Conservation (phyloP, 179 eudicot species). For the Spinacia oleracea region DNA sequence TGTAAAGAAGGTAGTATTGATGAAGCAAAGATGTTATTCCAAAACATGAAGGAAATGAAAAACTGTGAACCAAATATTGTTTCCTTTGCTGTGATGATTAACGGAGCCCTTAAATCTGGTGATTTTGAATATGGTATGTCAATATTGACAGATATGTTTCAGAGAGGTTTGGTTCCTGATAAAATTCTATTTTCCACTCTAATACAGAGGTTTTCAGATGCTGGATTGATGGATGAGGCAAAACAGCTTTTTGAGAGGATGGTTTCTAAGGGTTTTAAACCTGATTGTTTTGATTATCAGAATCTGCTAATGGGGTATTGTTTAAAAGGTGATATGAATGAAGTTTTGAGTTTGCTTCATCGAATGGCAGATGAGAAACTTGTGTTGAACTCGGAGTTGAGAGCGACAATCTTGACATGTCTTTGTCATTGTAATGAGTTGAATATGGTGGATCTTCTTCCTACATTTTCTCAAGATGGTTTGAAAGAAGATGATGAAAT, state of each 20-base stretch:
- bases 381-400: slow-evolving; percentile 52
- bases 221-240: slow-evolving; percentile 71
- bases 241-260: slow-evolving; percentile 50
- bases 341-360: slow-evolving; percentile 59
- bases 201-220: slow-evolving; percentile 46
- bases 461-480: slow-evolving; percentile 55
- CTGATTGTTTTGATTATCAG: slow-evolving; percentile 46
- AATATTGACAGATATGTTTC: slow-evolving; percentile 55
- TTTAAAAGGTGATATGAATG: slow-evolving; percentile 50
- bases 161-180: slow-evolving; percentile 61
- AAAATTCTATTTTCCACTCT: slow-evolving; percentile 49
- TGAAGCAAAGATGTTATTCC: slow-evolving; percentile 61
- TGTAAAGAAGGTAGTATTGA: slow-evolving; percentile 63
- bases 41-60: slow-evolving; percentile 44
- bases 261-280: slow-evolving; percentile 52
- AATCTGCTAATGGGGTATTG: slow-evolving; percentile 57
- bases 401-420: slow-evolving; percentile 51
- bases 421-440: slow-evolving; percentile 44
- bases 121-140: slow-evolving; percentile 54
- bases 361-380: slow-evolving; percentile 62
- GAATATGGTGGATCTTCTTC: slow-evolving; percentile 49
- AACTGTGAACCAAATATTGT: slow-evolving; percentile 53
- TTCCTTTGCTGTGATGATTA: slow-evolving; percentile 55
- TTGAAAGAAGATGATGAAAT: slow-evolving; percentile 33
- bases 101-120: slow-evolving; percentile 53